These are phyloP conservation scores for Agroathelia rolfsii DNA, from an alignment of 1,284 basidiomycete genomes.

Conservation along the genomic window DNA sequence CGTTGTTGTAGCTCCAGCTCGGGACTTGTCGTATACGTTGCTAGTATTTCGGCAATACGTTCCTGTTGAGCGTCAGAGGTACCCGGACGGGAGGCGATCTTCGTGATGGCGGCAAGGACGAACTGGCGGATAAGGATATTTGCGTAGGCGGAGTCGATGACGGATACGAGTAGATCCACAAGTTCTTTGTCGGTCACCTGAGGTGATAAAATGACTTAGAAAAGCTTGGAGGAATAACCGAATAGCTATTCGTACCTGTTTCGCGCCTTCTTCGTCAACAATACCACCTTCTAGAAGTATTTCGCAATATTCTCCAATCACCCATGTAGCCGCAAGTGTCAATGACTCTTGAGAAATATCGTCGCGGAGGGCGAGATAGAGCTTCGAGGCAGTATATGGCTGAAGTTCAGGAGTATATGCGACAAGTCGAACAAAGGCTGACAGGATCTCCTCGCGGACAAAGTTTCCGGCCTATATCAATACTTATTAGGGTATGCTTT, in stretches of 20 bases:
- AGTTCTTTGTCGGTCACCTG: conserved; percentile 77
- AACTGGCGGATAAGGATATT: conserved; percentile 91
- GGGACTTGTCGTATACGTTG: conserved; percentile 71
- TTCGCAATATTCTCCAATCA: conserved; percentile 96
- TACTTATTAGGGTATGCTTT: conserved; percentile 5
- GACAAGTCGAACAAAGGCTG: conserved; percentile 91
- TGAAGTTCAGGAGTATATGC: conserved; percentile 97
- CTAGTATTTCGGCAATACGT: conserved; percentile 69
- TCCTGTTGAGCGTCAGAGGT: conserved; percentile 62
- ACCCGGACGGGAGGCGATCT: conserved; percentile 74
- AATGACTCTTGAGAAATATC: conserved; percentile 97
- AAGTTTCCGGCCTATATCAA: conserved; percentile 85
- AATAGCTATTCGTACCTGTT: conserved; percentile 35
- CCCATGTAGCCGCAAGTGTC: conserved; percentile 90
- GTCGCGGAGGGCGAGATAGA: conserved; percentile 79
- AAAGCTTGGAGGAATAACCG: background rate
- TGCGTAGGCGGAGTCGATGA: conserved; percentile 90
- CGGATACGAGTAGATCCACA: conserved; percentile 79
- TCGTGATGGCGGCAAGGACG: conserved; percentile 83
- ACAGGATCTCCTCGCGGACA: conserved; percentile 93
- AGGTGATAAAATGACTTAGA: background rate
- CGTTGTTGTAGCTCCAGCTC: conserved; percentile 96
- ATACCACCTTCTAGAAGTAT: conserved; percentile 81
- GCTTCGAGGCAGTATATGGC: conserved; percentile 88
- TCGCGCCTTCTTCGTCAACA: conserved; percentile 81